Percentiles rank a stretch among this genome's conserved stretches.
These are phyloP conservation scores for Musa troglodytarum DNA, from an alignment of 176 grass and related monocot genomes.

Conservation along the genomic window DNA sequence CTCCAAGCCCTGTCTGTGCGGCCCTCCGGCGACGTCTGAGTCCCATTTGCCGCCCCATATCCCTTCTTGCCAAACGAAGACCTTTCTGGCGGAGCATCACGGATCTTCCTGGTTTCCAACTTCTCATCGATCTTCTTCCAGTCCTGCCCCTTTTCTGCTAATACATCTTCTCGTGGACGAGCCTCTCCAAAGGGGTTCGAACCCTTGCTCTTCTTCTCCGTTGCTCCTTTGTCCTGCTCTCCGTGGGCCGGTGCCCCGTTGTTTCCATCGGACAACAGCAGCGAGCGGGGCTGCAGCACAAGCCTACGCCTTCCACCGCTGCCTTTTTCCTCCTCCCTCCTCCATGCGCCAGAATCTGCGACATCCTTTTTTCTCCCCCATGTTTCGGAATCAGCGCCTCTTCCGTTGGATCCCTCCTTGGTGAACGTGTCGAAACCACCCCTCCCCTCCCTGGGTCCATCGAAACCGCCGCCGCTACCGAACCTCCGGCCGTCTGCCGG, in stretches of 20 bases:
- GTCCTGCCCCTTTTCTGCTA: not conserved
- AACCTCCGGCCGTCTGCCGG: slow-evolving; percentile 15
- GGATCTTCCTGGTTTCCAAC: slow-evolving; percentile 41
- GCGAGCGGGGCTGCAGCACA: slow-evolving; percentile 46
- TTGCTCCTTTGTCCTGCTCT: not conserved
- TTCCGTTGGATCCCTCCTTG: slow-evolving; percentile 15
- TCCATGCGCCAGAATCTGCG: slow-evolving; percentile 35
- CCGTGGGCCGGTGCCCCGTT: slow-evolving; percentile 5
- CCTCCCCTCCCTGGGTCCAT: not conserved
- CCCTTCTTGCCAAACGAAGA: slow-evolving; percentile 31
- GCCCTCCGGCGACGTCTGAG: slow-evolving; percentile 11
- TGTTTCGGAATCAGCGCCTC: slow-evolving; percentile 34
- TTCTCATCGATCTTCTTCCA: slow-evolving; percentile 9
- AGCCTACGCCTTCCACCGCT: slow-evolving; percentile 28
- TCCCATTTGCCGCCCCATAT: slow-evolving; percentile 27
- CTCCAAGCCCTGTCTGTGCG: slow-evolving; percentile 32
- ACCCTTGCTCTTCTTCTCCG: not conserved
- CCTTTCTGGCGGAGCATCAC: slow-evolving; percentile 23
- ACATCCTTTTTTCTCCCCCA: slow-evolving; percentile 24
- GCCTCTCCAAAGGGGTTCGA: slow-evolving; percentile 3
- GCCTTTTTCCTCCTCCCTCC: slow-evolving; percentile 32
- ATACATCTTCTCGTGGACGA: slow-evolving; percentile 9
- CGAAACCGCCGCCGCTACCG: not conserved
- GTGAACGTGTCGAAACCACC: slow-evolving; percentile 22
- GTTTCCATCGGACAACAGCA: slow-evolving; percentile 14